Evolutionary conservation across 1,284 basidiomycete genomes (phyloP).

Genomic region (Ustanciosporium gigantosporum): DNA sequence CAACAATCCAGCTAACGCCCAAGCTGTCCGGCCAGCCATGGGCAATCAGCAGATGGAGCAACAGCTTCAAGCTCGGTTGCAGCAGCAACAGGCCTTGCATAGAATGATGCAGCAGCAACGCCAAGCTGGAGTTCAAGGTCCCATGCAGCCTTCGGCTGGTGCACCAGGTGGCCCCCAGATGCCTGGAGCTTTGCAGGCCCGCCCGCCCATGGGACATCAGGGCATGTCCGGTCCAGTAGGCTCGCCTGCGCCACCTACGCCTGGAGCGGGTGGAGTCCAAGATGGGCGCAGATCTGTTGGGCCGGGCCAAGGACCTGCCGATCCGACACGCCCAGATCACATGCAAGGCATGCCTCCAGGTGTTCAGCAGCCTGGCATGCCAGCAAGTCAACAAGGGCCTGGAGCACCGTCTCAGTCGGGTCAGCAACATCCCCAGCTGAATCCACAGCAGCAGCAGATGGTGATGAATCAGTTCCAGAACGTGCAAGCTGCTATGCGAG

Average conservation of each 20-base stretch:
- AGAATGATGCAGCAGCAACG: conserved; percentile 48
- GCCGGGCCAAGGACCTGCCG: conserved; percentile 1
- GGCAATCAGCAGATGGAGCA: conserved; percentile 37
- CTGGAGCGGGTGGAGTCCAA: conserved; percentile 19
- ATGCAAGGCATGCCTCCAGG: conserved; percentile 12
- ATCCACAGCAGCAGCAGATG: conserved; percentile 51
- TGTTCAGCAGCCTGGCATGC: conserved; percentile 20
- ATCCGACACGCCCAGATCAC: conserved; percentile 28
- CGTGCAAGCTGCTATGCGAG: conserved; percentile 47
- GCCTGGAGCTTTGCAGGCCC: conserved; percentile 24
- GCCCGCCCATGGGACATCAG: conserved; percentile 31
- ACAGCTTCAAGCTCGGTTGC: conserved; percentile 47
- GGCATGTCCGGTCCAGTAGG: conserved; percentile 24
- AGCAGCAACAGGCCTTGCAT: conserved; percentile 46
- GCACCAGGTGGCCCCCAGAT: conserved; percentile 17
- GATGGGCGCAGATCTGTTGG: conserved; percentile 37
- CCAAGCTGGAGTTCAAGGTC: conserved; percentile 15
- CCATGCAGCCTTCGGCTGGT: conserved; percentile 4
- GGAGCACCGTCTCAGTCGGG: conserved; percentile 8
- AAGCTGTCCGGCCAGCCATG: conserved; percentile 30
- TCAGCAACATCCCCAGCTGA: conserved; percentile 39
- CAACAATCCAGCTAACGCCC: conserved; percentile 34
- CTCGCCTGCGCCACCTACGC: conserved; percentile 28
- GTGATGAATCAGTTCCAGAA: conserved; percentile 51
- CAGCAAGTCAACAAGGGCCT: conserved; percentile 12